Percentiles rank a stretch among this genome's conserved stretches.
Conservation (phyloP, 2,329 filamentous ascomycete genomes). For the Zarea fungicola region DNA sequence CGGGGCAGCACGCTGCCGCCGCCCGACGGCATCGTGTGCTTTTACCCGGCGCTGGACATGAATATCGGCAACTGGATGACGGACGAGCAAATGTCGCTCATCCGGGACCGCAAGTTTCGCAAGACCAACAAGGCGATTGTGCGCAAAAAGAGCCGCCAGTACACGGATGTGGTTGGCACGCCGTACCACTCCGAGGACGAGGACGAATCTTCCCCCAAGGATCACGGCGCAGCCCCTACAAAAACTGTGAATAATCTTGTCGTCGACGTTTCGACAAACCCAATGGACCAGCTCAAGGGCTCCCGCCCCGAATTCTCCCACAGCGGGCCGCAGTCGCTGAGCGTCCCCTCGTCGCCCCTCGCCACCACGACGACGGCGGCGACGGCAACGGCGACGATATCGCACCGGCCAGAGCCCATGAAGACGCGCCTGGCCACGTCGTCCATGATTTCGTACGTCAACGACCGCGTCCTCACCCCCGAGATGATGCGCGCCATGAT, state of each 20-base stretch:
- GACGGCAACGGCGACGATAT: constrained; percentile 32
- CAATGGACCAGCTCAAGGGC: constrained; percentile 16
- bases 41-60: constrained; percentile 91
- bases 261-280: constrained; percentile 15
- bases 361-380: constrained; percentile 15
- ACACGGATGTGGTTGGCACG: constrained; percentile 76
- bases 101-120: constrained; percentile 74
- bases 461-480: constrained; percentile 87
- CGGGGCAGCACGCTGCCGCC: constrained; percentile 55
- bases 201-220: constrained; percentile 39
- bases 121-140: constrained; percentile 75
- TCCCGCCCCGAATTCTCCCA: constrained; percentile 49
- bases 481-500: constrained; percentile 99
- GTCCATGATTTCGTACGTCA: constrained; percentile 97
- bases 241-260: constrained; percentile 15
- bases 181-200: constrained; percentile 77
- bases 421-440: constrained; percentile 88
- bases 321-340: constrained; percentile 33
- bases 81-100: constrained; percentile 93
- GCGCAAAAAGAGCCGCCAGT: constrained; percentile 81
- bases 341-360: constrained; percentile 15
- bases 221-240: constrained; percentile 16
- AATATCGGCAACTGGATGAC: constrained; percentile 99
- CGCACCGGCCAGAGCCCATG: constrained; percentile 54
- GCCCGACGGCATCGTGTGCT: constrained; percentile 75